Evolutionary conservation across 805 yeast genomes (phyloP).

Genomic region (Nakazawaea sp.): DNA sequence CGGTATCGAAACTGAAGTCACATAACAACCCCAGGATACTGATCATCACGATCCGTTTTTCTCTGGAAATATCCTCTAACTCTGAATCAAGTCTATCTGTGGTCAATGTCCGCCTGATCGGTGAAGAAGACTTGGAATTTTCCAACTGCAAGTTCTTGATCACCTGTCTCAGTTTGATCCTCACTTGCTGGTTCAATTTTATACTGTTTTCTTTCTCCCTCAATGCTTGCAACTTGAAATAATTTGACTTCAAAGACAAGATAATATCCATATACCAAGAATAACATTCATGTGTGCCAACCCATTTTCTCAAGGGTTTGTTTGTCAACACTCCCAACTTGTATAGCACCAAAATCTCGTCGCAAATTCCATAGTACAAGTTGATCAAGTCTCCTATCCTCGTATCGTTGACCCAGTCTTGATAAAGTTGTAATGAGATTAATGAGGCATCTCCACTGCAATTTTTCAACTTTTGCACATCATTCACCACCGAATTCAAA

Average conservation of each 20-base stretch:
- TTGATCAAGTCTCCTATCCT: conserved; percentile 46
- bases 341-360: conserved; percentile 52
- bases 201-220: conserved; percentile 44
- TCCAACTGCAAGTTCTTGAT: conserved; percentile 28
- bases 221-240: conserved; percentile 33
- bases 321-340: conserved; percentile 43
- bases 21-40: conserved; percentile 36
- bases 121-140: conserved; percentile 13
- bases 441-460: no score
- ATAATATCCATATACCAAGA: conserved; percentile 68
- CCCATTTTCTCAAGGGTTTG: conserved; percentile 27
- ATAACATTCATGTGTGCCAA: conserved; percentile 50
- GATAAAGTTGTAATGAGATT: not conserved
- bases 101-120: conserved; percentile 10
- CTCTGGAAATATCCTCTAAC: conserved; percentile 25
- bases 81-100: conserved; percentile 19
- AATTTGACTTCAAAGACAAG: conserved; percentile 46
- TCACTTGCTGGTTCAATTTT: conserved; percentile 55
- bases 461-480: not conserved
- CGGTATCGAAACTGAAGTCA: conserved; percentile 41
- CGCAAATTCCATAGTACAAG: conserved; percentile 58
- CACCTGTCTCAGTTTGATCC: conserved; percentile 40
- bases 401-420: conserved; percentile 32
- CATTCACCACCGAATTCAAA: conserved; percentile 2
- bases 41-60: conserved; percentile 27